A percentile compares a stretch with the other conserved stretches of the same genome.
These are phyloP conservation scores for Rhizoclosmatium hyalinum DNA, from an alignment of 371 early-diverging fungal genomes.

Conservation along the genomic window DNA sequence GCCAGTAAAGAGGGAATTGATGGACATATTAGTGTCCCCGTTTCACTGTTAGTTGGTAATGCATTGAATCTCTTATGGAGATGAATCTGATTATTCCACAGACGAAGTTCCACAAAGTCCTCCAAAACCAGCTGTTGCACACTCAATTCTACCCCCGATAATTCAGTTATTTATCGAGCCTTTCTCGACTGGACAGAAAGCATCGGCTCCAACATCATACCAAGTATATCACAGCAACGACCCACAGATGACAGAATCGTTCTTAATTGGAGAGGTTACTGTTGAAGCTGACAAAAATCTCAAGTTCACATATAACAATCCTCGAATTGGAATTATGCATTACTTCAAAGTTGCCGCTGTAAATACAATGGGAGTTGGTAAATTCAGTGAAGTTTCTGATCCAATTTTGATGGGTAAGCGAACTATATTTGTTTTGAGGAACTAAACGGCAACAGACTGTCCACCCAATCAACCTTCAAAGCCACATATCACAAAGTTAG, in stretches of 20 bases:
- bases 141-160: slow-evolving; percentile 21
- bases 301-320: slow-evolving; percentile 31
- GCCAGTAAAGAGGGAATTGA: slow-evolving; percentile 40
- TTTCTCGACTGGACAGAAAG: slow-evolving; percentile 1
- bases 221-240: slow-evolving; percentile 47
- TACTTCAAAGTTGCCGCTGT: slow-evolving; percentile 49
- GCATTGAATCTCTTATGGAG: neutral
- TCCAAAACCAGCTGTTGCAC: slow-evolving; percentile 26
- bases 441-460: slow-evolving; percentile 29
- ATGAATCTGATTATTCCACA: neutral
- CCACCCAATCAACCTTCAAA: slow-evolving; percentile 35
- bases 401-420: slow-evolving; percentile 37
- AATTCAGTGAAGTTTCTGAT: slow-evolving; percentile 35
- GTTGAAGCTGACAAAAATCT: neutral
- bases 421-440: neutral
- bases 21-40: slow-evolving; percentile 32
- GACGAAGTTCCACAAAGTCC: slow-evolving; percentile 35
- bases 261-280: slow-evolving; percentile 37
- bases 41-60: slow-evolving; percentile 44
- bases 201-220: slow-evolving; percentile 33
- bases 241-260: slow-evolving; percentile 32
- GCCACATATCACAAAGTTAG: slow-evolving; percentile 39
- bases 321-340: slow-evolving; percentile 40
- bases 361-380: slow-evolving; percentile 44
- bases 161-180: slow-evolving; percentile 20